These are phyloP conservation scores for Paramecium caudatum DNA, from an alignment of 73 alveolate species.

Conservation along the genomic window DNA sequence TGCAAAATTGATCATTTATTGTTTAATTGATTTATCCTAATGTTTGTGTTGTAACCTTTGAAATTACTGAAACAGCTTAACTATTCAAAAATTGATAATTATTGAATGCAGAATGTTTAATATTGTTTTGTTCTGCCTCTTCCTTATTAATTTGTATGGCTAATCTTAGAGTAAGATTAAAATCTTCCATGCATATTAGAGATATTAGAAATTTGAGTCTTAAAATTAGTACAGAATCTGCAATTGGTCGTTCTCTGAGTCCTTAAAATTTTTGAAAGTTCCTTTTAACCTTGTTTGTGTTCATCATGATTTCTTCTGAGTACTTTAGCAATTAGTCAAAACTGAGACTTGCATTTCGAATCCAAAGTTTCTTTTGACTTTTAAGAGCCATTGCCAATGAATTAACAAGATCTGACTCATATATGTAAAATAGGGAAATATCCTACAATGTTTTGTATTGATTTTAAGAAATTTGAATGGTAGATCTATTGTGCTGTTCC, in stretches of 20 bases:
- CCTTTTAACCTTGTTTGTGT: neutral
- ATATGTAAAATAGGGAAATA: too few relatives aligned
- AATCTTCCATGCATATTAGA: slow-evolving; percentile 13
- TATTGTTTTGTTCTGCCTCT: neutral
- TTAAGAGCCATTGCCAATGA: neutral
- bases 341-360: neutral
- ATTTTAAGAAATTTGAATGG: too few relatives aligned
- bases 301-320: neutral
- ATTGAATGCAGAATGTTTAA: neutral
- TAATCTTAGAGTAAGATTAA: neutral
- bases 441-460: too few relatives aligned
- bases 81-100: neutral
- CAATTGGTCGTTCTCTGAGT: neutral
- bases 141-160: neutral
- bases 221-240: neutral
- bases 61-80: neutral
- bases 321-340: neutral
- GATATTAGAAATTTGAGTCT: neutral
- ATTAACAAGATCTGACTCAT: too few relatives aligned
- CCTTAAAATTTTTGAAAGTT: neutral
- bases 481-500: too few relatives aligned
- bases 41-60: neutral
- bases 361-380: neutral
- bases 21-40: neutral
- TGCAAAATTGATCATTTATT: slow-evolving; percentile 10